Evolutionary conservation across 1,284 basidiomycete species (phyloP).

Genomic region (Lentinula novae-zelandiae): DNA sequence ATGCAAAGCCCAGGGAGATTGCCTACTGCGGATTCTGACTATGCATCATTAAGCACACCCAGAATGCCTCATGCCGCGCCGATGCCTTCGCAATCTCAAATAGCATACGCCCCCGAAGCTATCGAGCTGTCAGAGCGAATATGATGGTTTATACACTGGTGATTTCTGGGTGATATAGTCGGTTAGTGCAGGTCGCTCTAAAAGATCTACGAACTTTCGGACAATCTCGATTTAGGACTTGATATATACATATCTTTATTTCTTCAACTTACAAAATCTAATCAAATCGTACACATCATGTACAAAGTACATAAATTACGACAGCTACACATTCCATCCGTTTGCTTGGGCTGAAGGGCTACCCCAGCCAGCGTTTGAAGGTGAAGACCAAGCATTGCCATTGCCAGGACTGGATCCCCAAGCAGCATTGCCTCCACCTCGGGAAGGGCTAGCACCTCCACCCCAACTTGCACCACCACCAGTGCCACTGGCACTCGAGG

Average conservation of each 20-base stretch:
- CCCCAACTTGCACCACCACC: conserved; percentile 23
- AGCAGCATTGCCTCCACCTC: conserved; percentile 20
- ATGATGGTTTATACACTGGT: conserved; percentile 1
- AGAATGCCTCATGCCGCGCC: conserved; percentile 14
- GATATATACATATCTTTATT: no score
- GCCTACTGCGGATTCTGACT: conserved; percentile 16
- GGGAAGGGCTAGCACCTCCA: conserved; percentile 26
- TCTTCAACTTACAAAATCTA: neutral
- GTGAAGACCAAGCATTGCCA: neutral
- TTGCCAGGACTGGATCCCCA: neutral
- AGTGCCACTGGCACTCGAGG: conserved; percentile 21
- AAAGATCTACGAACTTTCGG: neutral
- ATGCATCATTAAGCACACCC: neutral
- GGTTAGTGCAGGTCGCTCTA: conserved; percentile 2
- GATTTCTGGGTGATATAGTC: neutral
- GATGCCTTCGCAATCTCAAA: conserved; percentile 14
- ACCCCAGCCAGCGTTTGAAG: conserved; percentile 30
- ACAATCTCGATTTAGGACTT: neutral
- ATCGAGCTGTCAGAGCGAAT: conserved; percentile 27
- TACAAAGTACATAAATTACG: neutral
- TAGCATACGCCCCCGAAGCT: conserved; percentile 18
- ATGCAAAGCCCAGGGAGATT: conserved; percentile 32
- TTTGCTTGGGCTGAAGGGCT: conserved; percentile 43
- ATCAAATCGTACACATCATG: neutral
- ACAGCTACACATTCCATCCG: conserved; percentile 49